These are phyloP conservation scores for Aristolochia fimbriata DNA, from an alignment of 164 flowering plant species.

Conservation along the genomic window DNA sequence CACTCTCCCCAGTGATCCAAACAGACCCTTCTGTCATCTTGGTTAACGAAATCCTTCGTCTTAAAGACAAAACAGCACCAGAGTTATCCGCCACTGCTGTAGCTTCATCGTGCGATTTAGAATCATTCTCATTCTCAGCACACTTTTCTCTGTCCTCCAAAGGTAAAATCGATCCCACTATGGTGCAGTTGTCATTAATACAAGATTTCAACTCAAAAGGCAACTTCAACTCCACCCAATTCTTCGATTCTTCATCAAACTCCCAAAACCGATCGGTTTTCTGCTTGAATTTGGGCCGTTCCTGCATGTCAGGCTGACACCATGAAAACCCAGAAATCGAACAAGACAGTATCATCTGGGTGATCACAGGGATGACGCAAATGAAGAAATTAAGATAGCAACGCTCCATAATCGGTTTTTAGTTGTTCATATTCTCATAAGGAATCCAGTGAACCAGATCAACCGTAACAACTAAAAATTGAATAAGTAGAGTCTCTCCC, in stretches of 20 bases:
- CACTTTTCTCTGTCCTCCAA: constrained; percentile 8
- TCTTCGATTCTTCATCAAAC: constrained; percentile 50
- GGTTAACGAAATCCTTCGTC: constrained; percentile 59
- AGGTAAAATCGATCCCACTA: constrained; percentile 38
- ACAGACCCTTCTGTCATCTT: constrained; percentile 61
- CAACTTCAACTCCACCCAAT: constrained; percentile 58
- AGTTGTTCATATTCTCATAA: neutral
- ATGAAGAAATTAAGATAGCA: constrained; percentile 19
- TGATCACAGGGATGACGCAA: constrained; percentile 17
- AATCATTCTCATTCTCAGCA: constrained; percentile 11
- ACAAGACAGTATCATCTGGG: constrained; percentile 10
- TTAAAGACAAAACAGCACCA: constrained; percentile 25
- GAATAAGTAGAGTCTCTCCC: neutral
- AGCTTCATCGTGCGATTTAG: constrained; percentile 8
- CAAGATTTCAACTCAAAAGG: constrained; percentile 73
- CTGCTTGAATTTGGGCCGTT: constrained; percentile 36
- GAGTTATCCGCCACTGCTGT: constrained; percentile 11
- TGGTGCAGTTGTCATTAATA: constrained; percentile 44
- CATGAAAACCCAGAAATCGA: constrained; percentile 25
- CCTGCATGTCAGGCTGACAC: constrained; percentile 23
- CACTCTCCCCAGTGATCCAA: constrained; percentile 80
- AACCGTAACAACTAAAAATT: neutral
- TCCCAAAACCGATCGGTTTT: constrained; percentile 60
- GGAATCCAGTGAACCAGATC: neutral
- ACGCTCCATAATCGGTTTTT: constrained; percentile 17